Base-by-base conservation (phyloP, 2,329 filamentous ascomycete genomes). In the Fusarium udum region DNA sequence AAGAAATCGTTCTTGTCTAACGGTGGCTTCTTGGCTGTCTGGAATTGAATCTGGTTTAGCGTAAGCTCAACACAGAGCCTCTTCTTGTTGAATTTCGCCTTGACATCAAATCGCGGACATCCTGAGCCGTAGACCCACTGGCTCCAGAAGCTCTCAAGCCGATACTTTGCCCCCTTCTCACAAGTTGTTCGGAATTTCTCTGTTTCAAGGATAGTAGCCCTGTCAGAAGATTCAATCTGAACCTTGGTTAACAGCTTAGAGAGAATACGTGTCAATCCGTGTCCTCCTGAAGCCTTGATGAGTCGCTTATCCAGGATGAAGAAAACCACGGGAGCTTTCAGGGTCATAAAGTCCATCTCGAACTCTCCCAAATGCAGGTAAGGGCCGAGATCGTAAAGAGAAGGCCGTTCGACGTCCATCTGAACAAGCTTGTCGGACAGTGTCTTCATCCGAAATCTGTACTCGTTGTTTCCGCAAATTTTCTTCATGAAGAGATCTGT, bases 51-150 rank as follows among this genome's bases (percentile, higher is more conserved):
- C 81, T 99, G 97, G 57, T 89, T 89, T 72, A 99, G 93, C 15
- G 91, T 92, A 86, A 99, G 93, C 81, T 98, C 95, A 3, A 99
- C 94, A 34, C 95, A 95, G 8, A 98, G 87, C 76, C 97, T 93
- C 85, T 99, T 99, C 85, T 98, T 98, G 80, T 99, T 99, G 84
- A 99, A 99, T 24, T 92, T 90, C 74, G 97, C 95, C 43, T 91
- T 93, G 55, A 97, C 93, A 55, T 92, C 88, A 76, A 99, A 97
- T 46, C 91, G 90, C 0, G 97, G 96, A 77, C 95, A 98, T 2
- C 97, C 97, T 22, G 94, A 92, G 16, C 93, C 92, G 72, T 92
- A 89, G 1, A 99, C 90, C 95, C 95, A 99, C 79, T 99, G 95
- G 48, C 92, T 91, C 87, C 97, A 98, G 80, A 99, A 98, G 2